Evolutionary conservation across 2,329 filamentous ascomycete species (phyloP), one percentile per base, ranked within the genome.

Genomic region (Botrytis aclada): DNA sequence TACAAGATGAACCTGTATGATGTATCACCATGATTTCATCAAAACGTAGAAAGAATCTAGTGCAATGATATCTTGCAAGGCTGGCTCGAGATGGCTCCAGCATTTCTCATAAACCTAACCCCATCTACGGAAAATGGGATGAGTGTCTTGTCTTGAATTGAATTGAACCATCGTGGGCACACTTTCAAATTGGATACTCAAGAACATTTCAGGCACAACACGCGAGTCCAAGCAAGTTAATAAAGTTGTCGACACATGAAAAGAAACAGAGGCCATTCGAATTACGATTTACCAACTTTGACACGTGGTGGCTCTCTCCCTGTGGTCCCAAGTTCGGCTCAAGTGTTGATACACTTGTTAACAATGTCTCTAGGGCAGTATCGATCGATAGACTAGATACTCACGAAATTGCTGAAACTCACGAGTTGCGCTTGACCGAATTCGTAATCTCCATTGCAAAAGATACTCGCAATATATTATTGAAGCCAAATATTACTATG

Each of bases 1-100:
- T 20, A 43, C 45, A 22, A 25, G 5, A 69, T 67, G 25, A 64
- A 80, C 79, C 78, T 39, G 75, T 80, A 66, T 81, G 79, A 39
- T 80, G 78, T 54, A 80, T 74, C 14, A 81, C 74, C 64, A 79
- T 73, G 47, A 80, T 76, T 6, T 80, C 75, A 10, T 70, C 72
- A 32, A 80, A 65, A 4, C 51, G 61, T 22, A 78, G 22, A 37
- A 72, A 25, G 70, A 62, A 65, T 80, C 77, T 2, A 79, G 70
- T 64, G 76, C 74, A 12, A 79, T 61, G 34, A 79, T 74, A 43
- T 77, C 76, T 20, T 75, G 73, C 4, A 79, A 67, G 39, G 67
- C 73, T 18, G 75, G 78, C 6, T 66, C 69, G 29, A 78, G 71
- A 69, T 78, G 76, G 1, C 79, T 60, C 77, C 75, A 37, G 71